Evolutionary conservation across 805 yeast species (phyloP), one percentile per base, ranked within the genome.

Genomic region (Pichia ethanolica): DNA sequence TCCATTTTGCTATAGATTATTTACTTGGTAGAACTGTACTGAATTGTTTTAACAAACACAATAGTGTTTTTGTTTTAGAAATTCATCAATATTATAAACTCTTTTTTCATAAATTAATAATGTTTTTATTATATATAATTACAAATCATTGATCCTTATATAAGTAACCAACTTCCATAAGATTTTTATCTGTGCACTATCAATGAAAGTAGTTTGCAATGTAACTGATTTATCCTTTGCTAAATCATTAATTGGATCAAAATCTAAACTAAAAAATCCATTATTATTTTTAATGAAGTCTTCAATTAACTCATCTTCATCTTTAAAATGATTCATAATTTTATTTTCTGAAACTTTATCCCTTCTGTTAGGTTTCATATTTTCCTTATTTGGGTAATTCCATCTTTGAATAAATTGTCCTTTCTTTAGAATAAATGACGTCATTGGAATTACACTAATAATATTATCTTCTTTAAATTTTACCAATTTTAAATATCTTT

Each of bases 331-430:
- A 7, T 39, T 9, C 7, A 7, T 25, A 8, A 51, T 51, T 8
- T 35, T 48, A 41, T 40, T 46, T 5, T 10, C 25, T 28, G 39
- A 25, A 6, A 33, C 42, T n/a, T 20, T 35, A 9, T 7, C 12
- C 4, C 7, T 12, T 5, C 39, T 40, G 12, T 12, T 25, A 3
- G 35, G 26, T 10, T 12, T 41, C 7, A 7, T 1, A 8, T 27
- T 39, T 5, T 28, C 13, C 13, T 7, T 2, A 20, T 41, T 49
- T 12, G 53, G 51, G 27, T 39, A 33, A 36, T 52, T 49, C 50
- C 45, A 44, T 12, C 5, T 9, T 20, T 42, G n/a, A n/a, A 48
- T n/a, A 39, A 52, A 52, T 7, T 39, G 46, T 7, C 53, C 55
- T 10, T 46, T 47, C 1, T 38, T 27, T 5, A 52, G 8, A 25